A percentile compares a stretch with the other conserved stretches of the same genome.
Evolutionary conservation across 192 early-diverging fungal genomes (phyloP).

Genomic region (Coemansia asiatica): DNA sequence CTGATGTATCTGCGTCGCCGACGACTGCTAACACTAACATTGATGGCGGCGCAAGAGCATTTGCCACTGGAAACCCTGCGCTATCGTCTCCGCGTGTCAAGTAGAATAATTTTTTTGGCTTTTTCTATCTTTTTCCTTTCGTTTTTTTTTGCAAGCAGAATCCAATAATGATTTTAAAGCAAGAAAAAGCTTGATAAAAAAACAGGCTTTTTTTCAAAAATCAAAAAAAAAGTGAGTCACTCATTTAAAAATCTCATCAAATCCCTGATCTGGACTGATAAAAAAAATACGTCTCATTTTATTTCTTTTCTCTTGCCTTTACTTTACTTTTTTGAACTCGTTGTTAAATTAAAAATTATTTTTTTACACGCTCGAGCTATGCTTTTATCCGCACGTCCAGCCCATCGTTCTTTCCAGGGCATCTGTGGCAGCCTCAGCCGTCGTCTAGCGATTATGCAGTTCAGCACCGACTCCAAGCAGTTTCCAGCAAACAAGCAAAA

Average conservation of each 20-base stretch:
- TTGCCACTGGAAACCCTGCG: slow-evolving; percentile 12
- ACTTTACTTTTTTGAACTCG: slow-evolving; percentile 3
- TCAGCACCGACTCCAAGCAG: slow-evolving; percentile 42
- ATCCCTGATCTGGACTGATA: not conserved
- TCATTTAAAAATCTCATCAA: too few relatives aligned
- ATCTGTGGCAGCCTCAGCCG: not conserved
- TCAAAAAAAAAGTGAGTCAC: not conserved
- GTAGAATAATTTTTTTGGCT: slow-evolving; percentile 3
- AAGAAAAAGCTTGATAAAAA: too few relatives aligned
- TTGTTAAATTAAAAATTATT: not conserved
- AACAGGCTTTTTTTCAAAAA: too few relatives aligned
- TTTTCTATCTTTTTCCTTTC: not conserved
- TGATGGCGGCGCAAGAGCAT: not conserved
- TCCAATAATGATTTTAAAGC: too few relatives aligned
- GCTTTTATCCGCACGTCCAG: slow-evolving; percentile 21
- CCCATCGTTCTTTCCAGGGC: slow-evolving; percentile 14
- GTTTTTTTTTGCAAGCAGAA: too few relatives aligned
- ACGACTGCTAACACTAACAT: slow-evolving; percentile 21
- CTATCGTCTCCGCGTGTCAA: slow-evolving; percentile 40
- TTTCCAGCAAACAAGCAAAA: slow-evolving; percentile 58
- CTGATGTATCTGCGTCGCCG: slow-evolving; percentile 1
- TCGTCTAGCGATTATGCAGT: slow-evolving; percentile 8
- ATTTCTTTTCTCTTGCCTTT: not conserved
- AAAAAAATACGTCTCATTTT: not conserved
- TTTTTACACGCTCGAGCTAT: slow-evolving; percentile 9